These are phyloP conservation scores for Jatropha multifida DNA, from an alignment of 441 rosid species.

Conservation along the genomic window DNA sequence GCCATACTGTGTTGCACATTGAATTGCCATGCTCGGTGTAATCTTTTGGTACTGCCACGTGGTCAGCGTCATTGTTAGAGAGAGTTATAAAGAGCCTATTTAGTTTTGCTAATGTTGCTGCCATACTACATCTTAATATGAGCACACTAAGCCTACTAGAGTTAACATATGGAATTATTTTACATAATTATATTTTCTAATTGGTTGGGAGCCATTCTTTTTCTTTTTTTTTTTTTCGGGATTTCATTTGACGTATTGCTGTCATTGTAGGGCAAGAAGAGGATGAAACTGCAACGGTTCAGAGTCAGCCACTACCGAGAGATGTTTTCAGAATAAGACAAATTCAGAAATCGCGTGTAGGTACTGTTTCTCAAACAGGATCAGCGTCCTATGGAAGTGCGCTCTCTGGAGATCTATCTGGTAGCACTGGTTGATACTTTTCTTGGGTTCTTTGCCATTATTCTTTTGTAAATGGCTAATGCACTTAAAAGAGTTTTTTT, in stretches of 20 bases:
- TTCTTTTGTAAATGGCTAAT: neutral
- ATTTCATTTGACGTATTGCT: neutral
- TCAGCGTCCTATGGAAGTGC: conserved; percentile 84
- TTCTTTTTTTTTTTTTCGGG: too few relatives aligned
- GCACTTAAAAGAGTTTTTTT: neutral
- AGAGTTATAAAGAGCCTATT: neutral
- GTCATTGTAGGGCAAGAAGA: conserved; percentile 65
- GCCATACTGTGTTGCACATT: neutral
- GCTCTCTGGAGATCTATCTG: conserved; percentile 76
- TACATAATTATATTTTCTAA: too few relatives aligned
- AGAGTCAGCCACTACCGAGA: conserved; percentile 76
- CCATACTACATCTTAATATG: too few relatives aligned
- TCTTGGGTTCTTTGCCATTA: rapidly evolving
- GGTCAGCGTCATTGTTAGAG: neutral
- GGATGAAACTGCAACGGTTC: conserved; percentile 59
- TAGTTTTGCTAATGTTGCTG: neutral
- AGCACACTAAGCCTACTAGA: too few relatives aligned
- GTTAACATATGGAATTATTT: too few relatives aligned
- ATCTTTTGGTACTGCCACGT: neutral
- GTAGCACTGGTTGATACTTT: conserved; percentile 49
- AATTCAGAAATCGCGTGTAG: conserved; percentile 69
- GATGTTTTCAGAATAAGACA: conserved; percentile 81
- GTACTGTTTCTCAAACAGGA: conserved; percentile 66
- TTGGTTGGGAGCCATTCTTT: neutral
- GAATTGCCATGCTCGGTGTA: neutral